Base-by-base conservation (phyloP, 202 grass and related monocot genomes). In the Setaria italica region DNA sequence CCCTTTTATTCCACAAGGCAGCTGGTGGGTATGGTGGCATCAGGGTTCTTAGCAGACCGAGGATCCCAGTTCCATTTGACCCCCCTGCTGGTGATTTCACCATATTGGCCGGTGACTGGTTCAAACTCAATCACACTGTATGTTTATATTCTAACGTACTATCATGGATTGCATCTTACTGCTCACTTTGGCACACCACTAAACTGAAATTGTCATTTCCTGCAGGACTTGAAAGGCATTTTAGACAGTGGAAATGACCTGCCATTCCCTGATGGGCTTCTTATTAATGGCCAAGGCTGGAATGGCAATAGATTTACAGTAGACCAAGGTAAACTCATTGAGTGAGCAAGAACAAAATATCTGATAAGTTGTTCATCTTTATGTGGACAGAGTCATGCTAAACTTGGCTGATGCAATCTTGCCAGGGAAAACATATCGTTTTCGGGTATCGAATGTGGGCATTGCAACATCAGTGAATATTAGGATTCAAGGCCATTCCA, bases 101-200 rank as follows among this genome's bases (percentile, higher is more conserved):
- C 7, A 82, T 97, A 60, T 65, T 97, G 46, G 75, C 90, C 0
- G 95, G 95, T 51, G 95, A 97, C 11, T 97, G 92, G 92, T 97
- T 97, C 85, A 97, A 97, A 82, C 87, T 92, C 67, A 97, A 97
- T 19, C 95, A 97, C 85, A 91, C 95, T 54, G 95, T 97, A 87
- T 90, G 86, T 15, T 65, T 42, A 19, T n/a, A 57, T 67, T 50
- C 43, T 65, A 19, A 15, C 79, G 47, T 54, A 35, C 46, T 53
- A 13, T 67, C 42, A 51, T n/a, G 14, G 11, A 65, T n/a, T 57
- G 32, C 9, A 45, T 76, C 3, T 30, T 67, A 59, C 21, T 12
- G 11, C 7, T 30, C 53, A 66, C 6, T 42, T 62, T 63, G 29
- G 53, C 49, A 60, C 43, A 58, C 29, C 1, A 16, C 0, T 39